Evolutionary conservation across 352 stramenopile species (phyloP), one percentile per base, ranked within the genome.

Genomic region (Phytophthora tubulina): DNA sequence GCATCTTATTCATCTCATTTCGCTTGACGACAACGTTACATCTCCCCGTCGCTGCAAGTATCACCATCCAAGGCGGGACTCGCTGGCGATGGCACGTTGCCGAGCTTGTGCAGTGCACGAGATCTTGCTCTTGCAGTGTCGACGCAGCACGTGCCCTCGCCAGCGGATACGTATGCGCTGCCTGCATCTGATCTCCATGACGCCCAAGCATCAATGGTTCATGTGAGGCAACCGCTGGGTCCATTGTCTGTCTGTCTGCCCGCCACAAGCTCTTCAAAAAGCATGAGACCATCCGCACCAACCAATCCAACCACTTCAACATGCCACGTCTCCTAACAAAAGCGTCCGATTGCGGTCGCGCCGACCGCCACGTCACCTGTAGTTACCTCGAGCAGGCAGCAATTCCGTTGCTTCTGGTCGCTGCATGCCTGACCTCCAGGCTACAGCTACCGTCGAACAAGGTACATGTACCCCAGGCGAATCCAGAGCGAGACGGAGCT

Each of bases 11-110:
- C 49, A 59, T 67, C 59, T 57, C 59, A 67, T 59, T 67, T 67
- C 59, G 59, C 48, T 67, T 42, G 48, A 59, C 59, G 49, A 49
- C 45, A 44, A 57, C 48, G 31, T 14, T 55, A 46, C 51, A 58
- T 17, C 33, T 45, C 48, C 49, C 59, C 59, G 59, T 67, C 48
- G 48, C 36, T 67, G 59, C 48, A 52, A 58, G 11, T n/a, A 36
- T 60, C 49, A 67, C 59, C 48, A 67, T 67, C 48, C 59, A 49
- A 67, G n/a, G 59, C 46, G 59, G 59, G 59, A 60, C 48, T 52
- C 59, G 38, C 46, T 10, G 32, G 30, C 35, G 2, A 39, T 27
- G 35, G 35, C 35, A 39, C 35, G 35, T 7, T 13, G 35, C 35
- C 11, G 35, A 15, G 21, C 27, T 13, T 15, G 46, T 50, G 21